Evolutionary conservation across 2,329 filamentous ascomycete genomes (phyloP).

Genomic region (Fusarium longipes): DNA sequence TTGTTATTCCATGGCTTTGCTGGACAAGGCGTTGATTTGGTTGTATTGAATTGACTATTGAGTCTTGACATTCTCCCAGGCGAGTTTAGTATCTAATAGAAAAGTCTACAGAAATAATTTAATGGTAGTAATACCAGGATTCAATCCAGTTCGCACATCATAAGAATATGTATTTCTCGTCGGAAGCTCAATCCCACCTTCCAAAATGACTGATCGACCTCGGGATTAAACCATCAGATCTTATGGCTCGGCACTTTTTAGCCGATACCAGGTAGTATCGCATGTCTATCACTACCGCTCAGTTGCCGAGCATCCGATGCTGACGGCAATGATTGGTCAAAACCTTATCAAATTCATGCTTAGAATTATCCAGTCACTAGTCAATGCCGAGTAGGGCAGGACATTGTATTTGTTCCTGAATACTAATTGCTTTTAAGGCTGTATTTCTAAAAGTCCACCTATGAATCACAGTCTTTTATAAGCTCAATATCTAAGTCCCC

Average conservation of each 20-base stretch:
- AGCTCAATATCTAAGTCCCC: fast-evolving
- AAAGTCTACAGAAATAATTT: fast-evolving
- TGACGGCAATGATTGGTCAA: background rate
- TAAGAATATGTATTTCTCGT: background rate
- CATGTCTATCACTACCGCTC: background rate
- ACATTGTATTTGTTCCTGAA: background rate
- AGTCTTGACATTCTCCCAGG: fast-evolving
- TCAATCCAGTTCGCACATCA: fast-evolving
- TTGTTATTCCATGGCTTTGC: background rate
- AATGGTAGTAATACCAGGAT: too few species aligned
- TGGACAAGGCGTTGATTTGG: background rate
- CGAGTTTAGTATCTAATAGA: fast-evolving
- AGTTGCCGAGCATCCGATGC: conserved; percentile 2
- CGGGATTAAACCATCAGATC: background rate
- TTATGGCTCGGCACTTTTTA: conserved; percentile 4
- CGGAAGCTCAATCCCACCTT: background rate
- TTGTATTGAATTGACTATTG: background rate
- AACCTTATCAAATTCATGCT: conserved; percentile 10
- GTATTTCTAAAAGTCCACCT: background rate
- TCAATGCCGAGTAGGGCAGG: background rate
- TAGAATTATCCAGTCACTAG: background rate
- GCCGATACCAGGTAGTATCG: background rate
- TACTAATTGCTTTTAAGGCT: background rate
- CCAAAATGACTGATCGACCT: background rate
- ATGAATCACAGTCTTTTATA: background rate